Evolutionary conservation across 352 stramenopile genomes (phyloP).

Genomic region (Phytophthora foliorum): DNA sequence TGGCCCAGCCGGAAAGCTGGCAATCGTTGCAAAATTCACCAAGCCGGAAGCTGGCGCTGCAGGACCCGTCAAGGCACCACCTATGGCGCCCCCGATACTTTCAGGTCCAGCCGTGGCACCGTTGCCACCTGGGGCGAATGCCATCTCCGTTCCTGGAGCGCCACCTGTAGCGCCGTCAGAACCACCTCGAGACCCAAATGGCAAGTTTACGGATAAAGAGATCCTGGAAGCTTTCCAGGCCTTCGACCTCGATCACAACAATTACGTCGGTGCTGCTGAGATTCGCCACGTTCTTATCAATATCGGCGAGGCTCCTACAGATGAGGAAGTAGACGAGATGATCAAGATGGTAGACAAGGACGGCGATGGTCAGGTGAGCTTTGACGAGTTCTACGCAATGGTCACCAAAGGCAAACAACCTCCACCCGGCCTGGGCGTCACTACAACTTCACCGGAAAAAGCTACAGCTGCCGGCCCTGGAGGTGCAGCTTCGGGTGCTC

Average conservation of each 20-base stretch:
- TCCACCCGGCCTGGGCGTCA: conserved; percentile 82
- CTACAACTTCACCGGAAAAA: conserved; percentile 42
- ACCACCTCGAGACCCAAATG: conserved; percentile 91
- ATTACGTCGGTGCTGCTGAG: conserved; percentile 95
- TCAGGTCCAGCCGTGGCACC: conserved; percentile 73
- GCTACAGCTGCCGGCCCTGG: conserved; percentile 33
- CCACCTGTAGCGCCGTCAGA: conserved; percentile 71
- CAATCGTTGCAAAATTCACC: conserved; percentile 89
- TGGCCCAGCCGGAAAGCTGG: conserved; percentile 86
- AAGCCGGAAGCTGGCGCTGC: conserved; percentile 56
- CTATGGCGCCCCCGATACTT: conserved; percentile 68
- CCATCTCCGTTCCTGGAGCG: conserved; percentile 59
- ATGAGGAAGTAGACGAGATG: conserved; percentile 98
- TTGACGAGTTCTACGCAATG: conserved; percentile 97
- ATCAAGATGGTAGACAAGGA: conserved; percentile 97
- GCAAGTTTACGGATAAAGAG: conserved; percentile 97
- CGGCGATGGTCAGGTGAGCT: conserved; percentile 95
- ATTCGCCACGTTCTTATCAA: conserved; percentile 96
- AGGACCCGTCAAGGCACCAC: conserved; percentile 57
- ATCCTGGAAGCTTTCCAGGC: conserved; percentile 95
- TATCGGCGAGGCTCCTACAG: conserved; percentile 95
- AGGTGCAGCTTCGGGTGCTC: conserved; percentile 49
- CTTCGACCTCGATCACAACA: conserved; percentile 97
- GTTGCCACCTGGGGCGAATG: conserved; percentile 63
- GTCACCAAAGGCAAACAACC: conserved; percentile 94